Evolutionary conservation across 805 yeast species (phyloP), one percentile per base, ranked within the genome.

Genomic region (Candida broadrunensis): DNA sequence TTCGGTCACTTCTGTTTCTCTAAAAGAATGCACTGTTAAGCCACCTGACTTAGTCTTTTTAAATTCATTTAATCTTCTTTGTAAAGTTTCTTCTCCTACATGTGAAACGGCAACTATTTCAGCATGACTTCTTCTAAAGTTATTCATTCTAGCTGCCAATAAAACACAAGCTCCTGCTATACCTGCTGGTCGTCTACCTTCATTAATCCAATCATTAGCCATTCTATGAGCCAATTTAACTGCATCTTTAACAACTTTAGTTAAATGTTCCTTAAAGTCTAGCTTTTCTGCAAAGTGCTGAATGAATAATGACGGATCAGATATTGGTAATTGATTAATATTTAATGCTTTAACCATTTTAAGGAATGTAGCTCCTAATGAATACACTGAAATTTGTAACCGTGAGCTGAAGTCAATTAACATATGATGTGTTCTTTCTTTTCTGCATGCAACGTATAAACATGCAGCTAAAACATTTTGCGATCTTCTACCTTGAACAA

Each of bases 151-250:
- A 2, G 97, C 93, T 0, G 99, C 99, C 37, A 93, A 66, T 34
- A 95, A 60, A 2, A 93, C 72, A 63, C 97, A 89, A 0, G 99
- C 99, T 17, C 98, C 99, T 0, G 99, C 99, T 39, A 93, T 80
- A 54, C 99, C 99, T 0, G 99, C 98, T 0, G 99, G 99, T 47
- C 98, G 75, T 57, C 99, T 77, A 19, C 99, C 99, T 63, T 88
- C 95, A 58, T 83, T 87, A 50, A 93, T 85, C 97, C 98, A 93
- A 56, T 93, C 98, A 33, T 81, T 78, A 12, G 90, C 75, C 99
- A 93, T 93, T 50, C 96, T 73, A 56, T 81, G 87, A 0, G 96
- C 96, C 17, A 93, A 65, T 52, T 82, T 79, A 5, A 83, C 82
- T 0, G 99, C 98, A 61, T 93, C 99, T 45, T 77, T 78, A 34